Evolutionary conservation across 2,329 filamentous ascomycete species (phyloP), one percentile per base, ranked within the genome.

Genomic region (Aspergillus quadrilineatus): DNA sequence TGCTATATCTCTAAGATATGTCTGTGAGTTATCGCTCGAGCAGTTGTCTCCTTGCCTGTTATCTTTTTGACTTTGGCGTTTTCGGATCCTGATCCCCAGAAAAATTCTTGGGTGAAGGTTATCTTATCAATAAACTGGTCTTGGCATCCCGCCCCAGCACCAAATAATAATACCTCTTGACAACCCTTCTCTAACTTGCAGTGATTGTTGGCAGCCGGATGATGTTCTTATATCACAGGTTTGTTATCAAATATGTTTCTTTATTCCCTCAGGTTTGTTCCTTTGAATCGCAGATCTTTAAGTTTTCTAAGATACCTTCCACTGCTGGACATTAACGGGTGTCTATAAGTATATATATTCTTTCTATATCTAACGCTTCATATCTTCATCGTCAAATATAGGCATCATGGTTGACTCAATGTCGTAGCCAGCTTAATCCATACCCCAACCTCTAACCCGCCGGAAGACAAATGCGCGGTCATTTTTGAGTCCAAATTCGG

Each of bases 401-500:
- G 15, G 15, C n/a, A 30, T 28, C 22, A 22, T 22, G 22, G 34
- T 15, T 49, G 22, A 17, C 39, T n/a, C 6, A 28, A 28, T n/a
- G 32, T 43, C 34, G 36, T 52, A 29, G 39, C 32, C 17, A 32
- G 43, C 66, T 65, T 53, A 66, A 34, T 46, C 66, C 56, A 80
- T 69, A 2, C 79, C 80, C 75, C 82, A 87, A 42, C 84, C 85
- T 67, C 77, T 83, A 4, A 88, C 85, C 41, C 85, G 70, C 63
- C 81, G 82, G 75, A 84, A 88, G 58, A 84, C 84, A 67, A 82
- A 87, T 1, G 82, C 74, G 59, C 79, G 75, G 70, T 87, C 83
- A 65, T 88, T 85, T 68, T 81, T 82, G 64, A 87, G 66, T 1
- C 77, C 78, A 73, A 97, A 97, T 75, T 90, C 88, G 4, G 82